Evolutionary conservation across 257 asterid species (phyloP).

Genomic region (Linderniella brevidens): DNA sequence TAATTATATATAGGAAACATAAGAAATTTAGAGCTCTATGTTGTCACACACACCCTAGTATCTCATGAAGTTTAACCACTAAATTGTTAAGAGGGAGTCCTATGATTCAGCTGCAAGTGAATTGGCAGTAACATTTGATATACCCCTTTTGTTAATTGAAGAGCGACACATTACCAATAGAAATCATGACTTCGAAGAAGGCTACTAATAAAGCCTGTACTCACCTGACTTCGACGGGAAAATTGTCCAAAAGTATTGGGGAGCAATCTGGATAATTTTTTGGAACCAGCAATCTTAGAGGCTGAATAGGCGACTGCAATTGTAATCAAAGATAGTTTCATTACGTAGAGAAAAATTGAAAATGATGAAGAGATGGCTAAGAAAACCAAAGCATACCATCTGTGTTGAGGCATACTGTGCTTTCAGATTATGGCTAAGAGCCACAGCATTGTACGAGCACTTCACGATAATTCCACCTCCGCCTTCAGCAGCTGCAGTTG

Average conservation of each 20-base stretch:
- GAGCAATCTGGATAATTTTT: conserved; percentile 69
- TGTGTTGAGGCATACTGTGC: conserved; percentile 87
- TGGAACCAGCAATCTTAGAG: conserved; percentile 70
- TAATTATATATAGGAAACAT: no score
- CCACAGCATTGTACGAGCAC: conserved; percentile 72
- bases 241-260: conserved; percentile 74
- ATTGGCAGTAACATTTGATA: no score
- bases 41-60: no score
- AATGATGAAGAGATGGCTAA: conserved; percentile 6
- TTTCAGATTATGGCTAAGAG: conserved; percentile 75
- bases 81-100: no score
- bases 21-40: no score
- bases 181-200: conserved; percentile 4
- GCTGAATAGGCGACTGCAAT: conserved; percentile 86
- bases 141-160: no score
- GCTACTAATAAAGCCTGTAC: conserved; percentile 6
- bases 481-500: conserved; percentile 70
- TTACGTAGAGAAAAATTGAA: conserved; percentile 9
- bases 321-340: conserved; percentile 10
- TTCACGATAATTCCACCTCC: conserved; percentile 74
- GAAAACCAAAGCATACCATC: conserved; percentile 39
- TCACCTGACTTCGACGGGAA: conserved; percentile 86
- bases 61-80: no score
- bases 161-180: no score
- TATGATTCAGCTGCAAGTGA: no score